These are phyloP conservation scores for Starmerella vaccinii DNA, from an alignment of 805 yeast genomes.

Conservation along the genomic window DNA sequence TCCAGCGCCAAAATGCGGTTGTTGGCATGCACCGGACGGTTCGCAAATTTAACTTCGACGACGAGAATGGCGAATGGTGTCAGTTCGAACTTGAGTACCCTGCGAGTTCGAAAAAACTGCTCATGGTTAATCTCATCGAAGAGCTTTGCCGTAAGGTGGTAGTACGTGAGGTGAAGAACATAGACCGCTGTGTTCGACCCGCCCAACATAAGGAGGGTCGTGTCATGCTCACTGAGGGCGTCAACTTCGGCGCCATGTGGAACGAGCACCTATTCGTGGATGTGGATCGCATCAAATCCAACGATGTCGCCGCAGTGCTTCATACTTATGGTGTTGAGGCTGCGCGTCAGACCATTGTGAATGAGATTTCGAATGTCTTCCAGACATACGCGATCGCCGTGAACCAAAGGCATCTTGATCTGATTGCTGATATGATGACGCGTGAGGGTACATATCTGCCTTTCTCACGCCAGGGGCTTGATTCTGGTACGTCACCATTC, in stretches of 20 bases:
- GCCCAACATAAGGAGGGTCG: conserved; percentile 59
- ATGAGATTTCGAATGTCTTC: conserved; percentile 92
- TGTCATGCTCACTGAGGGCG: conserved; percentile 90
- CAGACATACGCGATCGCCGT: conserved; percentile 93
- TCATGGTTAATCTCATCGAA: conserved; percentile 95
- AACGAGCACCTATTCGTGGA: conserved; percentile 87
- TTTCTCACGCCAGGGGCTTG: conserved; percentile 97
- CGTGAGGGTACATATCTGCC: conserved; percentile 96
- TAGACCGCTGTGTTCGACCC: conserved; percentile 90
- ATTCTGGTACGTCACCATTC: conserved; percentile 86
- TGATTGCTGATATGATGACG: conserved; percentile 98
- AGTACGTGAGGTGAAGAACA: conserved; percentile 80
- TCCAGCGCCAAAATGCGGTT: conserved; percentile 77
- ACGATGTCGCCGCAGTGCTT: conserved; percentile 85
- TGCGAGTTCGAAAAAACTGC: conserved; percentile 78
- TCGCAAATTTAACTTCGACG: conserved; percentile 81
- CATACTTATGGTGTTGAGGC: conserved; percentile 97
- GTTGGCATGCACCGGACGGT: conserved; percentile 62
- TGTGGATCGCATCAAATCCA: conserved; percentile 79
- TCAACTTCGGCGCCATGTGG: conserved; percentile 96
- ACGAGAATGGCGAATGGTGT: conserved; percentile 82
- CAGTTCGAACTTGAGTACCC: conserved; percentile 74
- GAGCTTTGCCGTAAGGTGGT: conserved; percentile 81
- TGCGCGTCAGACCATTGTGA: conserved; percentile 92
- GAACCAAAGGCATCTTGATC: conserved; percentile 84